phyloP scores from a whole-genome alignment of 1,284 basidiomycete genomes.

The Trichosporon asahii region DNA sequence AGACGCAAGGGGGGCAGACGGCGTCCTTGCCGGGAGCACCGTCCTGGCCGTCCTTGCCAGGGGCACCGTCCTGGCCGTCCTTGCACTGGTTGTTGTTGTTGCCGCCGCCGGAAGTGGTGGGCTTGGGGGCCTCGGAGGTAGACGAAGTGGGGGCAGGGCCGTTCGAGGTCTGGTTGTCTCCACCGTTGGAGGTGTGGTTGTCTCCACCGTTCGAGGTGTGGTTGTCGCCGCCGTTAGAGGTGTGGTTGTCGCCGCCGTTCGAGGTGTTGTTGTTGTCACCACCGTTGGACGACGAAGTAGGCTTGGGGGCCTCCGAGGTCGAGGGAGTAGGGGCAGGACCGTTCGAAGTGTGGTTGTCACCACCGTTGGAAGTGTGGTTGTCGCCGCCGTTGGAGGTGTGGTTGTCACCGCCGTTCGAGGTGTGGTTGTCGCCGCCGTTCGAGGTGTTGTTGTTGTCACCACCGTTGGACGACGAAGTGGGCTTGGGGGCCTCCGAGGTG shows the following conservation, averaged over 20 bases:
- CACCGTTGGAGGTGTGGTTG: background rate
- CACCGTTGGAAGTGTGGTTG: background rate
- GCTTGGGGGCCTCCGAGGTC: too few species aligned
- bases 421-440: background rate
- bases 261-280: background rate
- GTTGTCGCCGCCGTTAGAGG: background rate
- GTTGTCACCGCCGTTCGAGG: background rate
- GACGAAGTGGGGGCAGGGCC: background rate
- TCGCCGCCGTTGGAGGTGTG: background rate
- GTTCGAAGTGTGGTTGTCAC: background rate
- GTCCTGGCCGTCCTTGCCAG: background rate
- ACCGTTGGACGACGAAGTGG: background rate
- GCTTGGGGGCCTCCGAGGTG: background rate
- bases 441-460: background rate
- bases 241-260: background rate
- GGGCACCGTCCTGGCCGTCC: background rate
- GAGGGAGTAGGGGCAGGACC: too few species aligned
- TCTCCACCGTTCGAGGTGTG: background rate
- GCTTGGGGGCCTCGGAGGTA: background rate
- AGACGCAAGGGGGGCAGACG: background rate
- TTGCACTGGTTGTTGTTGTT: background rate
- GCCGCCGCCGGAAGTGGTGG: background rate
- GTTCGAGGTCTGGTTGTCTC: background rate
- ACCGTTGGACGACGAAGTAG: background rate
- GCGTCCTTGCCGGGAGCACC: background rate